Evolutionary conservation across 345 rosid genomes (phyloP).

Genomic region (Eucalyptus dawsonii): DNA sequence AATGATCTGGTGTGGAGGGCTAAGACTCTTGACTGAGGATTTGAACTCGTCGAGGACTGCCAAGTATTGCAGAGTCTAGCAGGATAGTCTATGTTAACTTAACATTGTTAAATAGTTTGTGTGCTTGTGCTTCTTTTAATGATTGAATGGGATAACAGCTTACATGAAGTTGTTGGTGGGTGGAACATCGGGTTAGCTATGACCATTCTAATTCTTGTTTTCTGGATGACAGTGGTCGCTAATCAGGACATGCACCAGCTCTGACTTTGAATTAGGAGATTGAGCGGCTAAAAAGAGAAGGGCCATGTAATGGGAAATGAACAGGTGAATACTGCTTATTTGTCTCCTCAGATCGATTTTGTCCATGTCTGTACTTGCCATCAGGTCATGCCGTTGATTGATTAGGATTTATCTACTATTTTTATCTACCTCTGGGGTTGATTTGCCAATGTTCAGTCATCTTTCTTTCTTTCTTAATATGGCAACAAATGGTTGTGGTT

Average conservation of each 20-base stretch:
- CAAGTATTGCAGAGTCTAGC: neutral
- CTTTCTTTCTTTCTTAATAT: neutral
- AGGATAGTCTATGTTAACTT: neutral
- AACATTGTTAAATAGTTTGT: neutral
- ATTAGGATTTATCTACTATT: neutral
- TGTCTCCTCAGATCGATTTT: neutral
- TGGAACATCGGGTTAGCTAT: neutral
- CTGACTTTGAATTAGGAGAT: neutral
- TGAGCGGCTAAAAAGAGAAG: neutral
- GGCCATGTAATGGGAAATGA: neutral
- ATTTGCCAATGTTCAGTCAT: neutral
- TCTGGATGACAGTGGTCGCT: neutral
- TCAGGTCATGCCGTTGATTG: neutral
- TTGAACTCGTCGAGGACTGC: neutral
- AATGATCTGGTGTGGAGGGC: neutral
- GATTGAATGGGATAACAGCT: neutral
- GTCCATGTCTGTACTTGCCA: neutral
- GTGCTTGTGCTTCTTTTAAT: neutral
- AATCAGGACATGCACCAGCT: neutral
- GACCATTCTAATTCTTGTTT: neutral
- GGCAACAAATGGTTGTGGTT: neutral
- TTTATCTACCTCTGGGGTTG: neutral
- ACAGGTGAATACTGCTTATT: neutral
- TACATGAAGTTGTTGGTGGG: neutral
- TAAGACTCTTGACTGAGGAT: neutral